Conservation (phyloP, 2,329 filamentous ascomycete genomes). For the Leptodontidium sp. region DNA sequence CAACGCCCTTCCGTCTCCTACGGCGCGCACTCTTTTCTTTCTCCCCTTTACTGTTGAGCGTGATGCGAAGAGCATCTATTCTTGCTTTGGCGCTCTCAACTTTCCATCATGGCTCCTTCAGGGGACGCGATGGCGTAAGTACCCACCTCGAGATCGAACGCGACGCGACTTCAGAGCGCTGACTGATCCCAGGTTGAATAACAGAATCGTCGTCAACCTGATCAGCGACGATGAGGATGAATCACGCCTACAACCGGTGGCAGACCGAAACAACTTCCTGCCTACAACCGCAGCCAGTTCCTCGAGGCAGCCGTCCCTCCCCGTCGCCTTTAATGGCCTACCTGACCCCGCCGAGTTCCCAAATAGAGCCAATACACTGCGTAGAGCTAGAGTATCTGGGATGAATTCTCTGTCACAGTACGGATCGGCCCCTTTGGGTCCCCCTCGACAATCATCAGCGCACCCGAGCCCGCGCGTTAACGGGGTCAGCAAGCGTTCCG, state of each 20-base stretch:
- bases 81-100: background rate
- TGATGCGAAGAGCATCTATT: background rate
- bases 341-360: slow-evolving; percentile 10
- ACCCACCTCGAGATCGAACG: slow-evolving; percentile 9
- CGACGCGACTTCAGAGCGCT: slow-evolving; percentile 15
- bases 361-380: background rate
- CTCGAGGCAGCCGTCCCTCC: background rate
- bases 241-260: background rate
- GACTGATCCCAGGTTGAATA: slow-evolving; percentile 1
- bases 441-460: background rate
- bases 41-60: background rate
- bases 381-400: background rate
- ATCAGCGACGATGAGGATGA: slow-evolving; percentile 13
- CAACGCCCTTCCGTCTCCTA: background rate
- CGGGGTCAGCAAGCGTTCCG: background rate
- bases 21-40: background rate
- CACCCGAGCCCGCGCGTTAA: background rate
- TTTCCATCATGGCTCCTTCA: background rate
- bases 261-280: slow-evolving; percentile 5
- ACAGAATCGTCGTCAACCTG: slow-evolving; percentile 5
- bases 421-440: background rate
- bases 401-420: background rate
- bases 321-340: slow-evolving; percentile 6
- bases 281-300: background rate
- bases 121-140: slow-evolving; percentile 14